These are phyloP conservation scores for Turritis glabra DNA, from an alignment of 345 rosid species.

Conservation along the genomic window DNA sequence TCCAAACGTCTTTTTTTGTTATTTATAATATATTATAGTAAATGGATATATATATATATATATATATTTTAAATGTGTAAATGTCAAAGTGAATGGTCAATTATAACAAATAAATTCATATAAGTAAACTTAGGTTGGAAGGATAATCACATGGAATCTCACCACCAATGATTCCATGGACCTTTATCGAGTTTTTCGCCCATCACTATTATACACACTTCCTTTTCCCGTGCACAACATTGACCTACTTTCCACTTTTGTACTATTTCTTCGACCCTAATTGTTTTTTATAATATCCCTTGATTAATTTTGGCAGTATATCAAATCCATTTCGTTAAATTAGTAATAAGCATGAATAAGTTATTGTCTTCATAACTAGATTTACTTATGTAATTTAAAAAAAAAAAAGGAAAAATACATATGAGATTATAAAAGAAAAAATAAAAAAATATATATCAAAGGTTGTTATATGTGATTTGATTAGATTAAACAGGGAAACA, in stretches of 20 bases:
- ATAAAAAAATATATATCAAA: too few species aligned
- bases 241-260: constrained; percentile 27
- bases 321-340: too few species aligned
- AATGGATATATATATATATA: too few species aligned
- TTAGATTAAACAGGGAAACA: background rate
- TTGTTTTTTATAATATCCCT: background rate
- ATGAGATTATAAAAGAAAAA: too few species aligned
- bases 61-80: too few species aligned
- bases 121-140: constrained; percentile 23
- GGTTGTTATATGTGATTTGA: background rate
- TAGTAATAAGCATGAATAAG: too few species aligned
- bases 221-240: constrained; percentile 23
- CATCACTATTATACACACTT: background rate
- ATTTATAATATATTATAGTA: too few species aligned
- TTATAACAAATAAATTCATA: background rate
- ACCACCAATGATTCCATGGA: constrained; percentile 25
- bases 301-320: too few species aligned
- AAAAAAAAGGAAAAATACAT: too few species aligned
- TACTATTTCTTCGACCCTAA: background rate
- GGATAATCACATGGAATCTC: constrained; percentile 36
- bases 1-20: background rate
- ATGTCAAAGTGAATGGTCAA: background rate
- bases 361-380: too few species aligned
- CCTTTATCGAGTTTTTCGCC: constrained; percentile 34
- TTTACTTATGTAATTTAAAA: too few species aligned